These are phyloP conservation scores for Globisporangium abappressorium DNA, from an alignment of 352 stramenopile species.

Conservation along the genomic window DNA sequence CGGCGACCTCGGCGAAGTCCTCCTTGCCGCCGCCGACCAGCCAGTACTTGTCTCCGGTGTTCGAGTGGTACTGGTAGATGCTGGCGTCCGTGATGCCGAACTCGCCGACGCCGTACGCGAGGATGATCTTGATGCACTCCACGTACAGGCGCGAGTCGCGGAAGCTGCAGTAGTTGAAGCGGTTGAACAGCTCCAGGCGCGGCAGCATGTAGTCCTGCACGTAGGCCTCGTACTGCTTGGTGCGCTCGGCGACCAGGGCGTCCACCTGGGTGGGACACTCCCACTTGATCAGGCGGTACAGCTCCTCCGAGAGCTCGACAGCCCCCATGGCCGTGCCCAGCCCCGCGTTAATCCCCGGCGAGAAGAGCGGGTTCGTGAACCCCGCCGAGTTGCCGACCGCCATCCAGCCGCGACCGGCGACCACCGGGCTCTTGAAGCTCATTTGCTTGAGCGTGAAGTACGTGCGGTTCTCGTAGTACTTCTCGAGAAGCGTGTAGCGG, in stretches of 20 bases:
- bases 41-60: neutral
- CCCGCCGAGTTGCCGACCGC: neutral
- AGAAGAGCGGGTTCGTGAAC: conserved; percentile 1
- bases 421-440: conserved; percentile 3
- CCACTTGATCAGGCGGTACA: conserved; percentile 2
- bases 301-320: neutral
- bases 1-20: neutral
- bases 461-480: conserved; percentile 1
- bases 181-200: neutral
- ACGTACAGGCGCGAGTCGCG: neutral
- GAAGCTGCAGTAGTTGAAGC: conserved; percentile 3
- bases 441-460: conserved; percentile 3
- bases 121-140: conserved; percentile 1
- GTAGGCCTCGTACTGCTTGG: neutral
- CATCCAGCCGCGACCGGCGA: neutral
- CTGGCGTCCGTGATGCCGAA: neutral
- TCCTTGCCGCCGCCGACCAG: neutral
- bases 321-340: neutral
- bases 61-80: neutral
- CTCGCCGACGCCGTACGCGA: neutral
- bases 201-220: conserved; percentile 2
- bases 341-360: neutral
- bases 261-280: neutral
- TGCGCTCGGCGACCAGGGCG: neutral
- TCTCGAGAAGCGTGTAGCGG: neutral